These are phyloP conservation scores for Alectoria sarmentosa DNA, from an alignment of 495 filamentous ascomycete species.

Conservation along the genomic window DNA sequence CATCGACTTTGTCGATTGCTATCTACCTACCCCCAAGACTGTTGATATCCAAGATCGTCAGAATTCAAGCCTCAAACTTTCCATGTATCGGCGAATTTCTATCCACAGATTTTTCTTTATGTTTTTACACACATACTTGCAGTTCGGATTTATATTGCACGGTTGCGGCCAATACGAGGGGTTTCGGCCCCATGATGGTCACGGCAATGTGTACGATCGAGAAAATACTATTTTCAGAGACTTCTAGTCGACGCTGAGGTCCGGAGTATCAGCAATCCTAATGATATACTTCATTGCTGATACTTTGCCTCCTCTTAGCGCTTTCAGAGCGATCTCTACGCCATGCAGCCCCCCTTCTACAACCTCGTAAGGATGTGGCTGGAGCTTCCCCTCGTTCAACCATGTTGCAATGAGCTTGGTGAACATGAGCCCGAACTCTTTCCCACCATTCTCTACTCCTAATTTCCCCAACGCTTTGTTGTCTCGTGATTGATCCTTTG, in stretches of 20 bases:
- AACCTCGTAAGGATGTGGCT: slow-evolving; percentile 33
- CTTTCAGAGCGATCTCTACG: slow-evolving; percentile 29
- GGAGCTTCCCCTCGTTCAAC: slow-evolving; percentile 31
- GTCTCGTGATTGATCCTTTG: neutral
- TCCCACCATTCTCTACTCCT: slow-evolving; percentile 25
- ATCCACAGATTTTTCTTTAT: no score
- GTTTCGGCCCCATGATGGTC: no score
- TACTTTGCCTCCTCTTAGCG: slow-evolving; percentile 32
- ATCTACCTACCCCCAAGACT: no score
- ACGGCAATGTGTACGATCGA: no score
- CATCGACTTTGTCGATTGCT: no score
- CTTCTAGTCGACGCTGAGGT: neutral
- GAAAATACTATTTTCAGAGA: no score
- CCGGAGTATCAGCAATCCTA: slow-evolving; percentile 22
- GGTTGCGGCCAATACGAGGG: no score
- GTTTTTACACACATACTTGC: no score
- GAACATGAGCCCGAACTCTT: slow-evolving; percentile 34
- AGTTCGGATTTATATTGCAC: no score
- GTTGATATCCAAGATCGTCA: no score
- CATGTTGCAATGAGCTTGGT: slow-evolving; percentile 30
- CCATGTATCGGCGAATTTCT: no score
- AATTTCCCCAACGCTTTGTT: neutral
- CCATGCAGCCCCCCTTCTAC: slow-evolving; percentile 32
- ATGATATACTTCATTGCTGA: slow-evolving; percentile 35
- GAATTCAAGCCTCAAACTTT: no score